phyloP scores from a whole-genome alignment of 805 yeast genomes.

The Lachancea mirantina region DNA sequence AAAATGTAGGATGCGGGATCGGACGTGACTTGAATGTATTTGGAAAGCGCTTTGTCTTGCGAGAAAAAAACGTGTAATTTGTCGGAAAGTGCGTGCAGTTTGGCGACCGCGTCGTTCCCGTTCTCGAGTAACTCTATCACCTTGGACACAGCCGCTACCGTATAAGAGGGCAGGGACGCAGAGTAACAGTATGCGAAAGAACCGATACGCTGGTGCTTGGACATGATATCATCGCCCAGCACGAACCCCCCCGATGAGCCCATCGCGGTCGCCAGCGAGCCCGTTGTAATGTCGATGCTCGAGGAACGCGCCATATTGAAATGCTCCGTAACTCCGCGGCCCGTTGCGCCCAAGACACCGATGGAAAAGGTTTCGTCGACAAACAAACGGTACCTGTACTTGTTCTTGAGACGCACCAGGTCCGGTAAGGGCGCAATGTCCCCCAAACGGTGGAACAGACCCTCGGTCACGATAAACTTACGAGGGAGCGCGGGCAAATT shows the following conservation, averaged over 20 bases:
- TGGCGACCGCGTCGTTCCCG: constrained; percentile 29
- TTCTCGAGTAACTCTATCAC: constrained; percentile 45
- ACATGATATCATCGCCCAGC: constrained; percentile 76
- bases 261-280: constrained; percentile 74
- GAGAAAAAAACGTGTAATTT: constrained; percentile 36
- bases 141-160: constrained; percentile 58
- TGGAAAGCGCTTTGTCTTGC: constrained; percentile 31
- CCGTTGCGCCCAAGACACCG: constrained; percentile 79
- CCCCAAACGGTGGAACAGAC: constrained; percentile 74
- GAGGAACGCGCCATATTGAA: constrained; percentile 53
- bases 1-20: constrained; percentile 56
- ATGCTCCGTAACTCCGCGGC: constrained; percentile 80
- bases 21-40: constrained; percentile 48
- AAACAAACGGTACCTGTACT: constrained; percentile 78
- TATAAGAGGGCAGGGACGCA: constrained; percentile 90
- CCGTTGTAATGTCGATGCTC: constrained; percentile 78
- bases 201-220: constrained; percentile 85
- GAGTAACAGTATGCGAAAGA: constrained; percentile 88
- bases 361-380: constrained; percentile 83
- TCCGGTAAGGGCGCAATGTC: constrained; percentile 65
- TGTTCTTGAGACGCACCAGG: constrained; percentile 65
- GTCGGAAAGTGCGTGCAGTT: constrained; percentile 36
- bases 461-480: constrained; percentile 88
- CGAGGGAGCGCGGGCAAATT: constrained; percentile 63
- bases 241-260: constrained; percentile 93